Evolutionary conservation across 2,329 filamentous ascomycete species (phyloP).

Genomic region (Hymenotorrendiella dingleyae): DNA sequence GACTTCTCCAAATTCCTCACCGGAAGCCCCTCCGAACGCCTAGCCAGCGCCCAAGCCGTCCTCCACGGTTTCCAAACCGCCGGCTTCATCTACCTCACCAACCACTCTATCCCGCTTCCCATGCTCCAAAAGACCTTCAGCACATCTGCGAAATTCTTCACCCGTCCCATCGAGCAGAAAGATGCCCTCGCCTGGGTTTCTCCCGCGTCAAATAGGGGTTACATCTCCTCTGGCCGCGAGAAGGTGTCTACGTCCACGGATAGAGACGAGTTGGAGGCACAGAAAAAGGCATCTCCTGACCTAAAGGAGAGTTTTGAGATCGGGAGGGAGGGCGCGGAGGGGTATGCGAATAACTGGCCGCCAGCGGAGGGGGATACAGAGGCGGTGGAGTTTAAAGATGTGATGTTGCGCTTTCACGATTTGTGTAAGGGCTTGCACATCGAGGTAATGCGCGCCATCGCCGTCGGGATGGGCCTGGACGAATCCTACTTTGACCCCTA

Average conservation of each 20-base stretch:
- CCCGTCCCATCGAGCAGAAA: conserved; percentile 52
- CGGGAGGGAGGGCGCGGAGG: conserved; percentile 52
- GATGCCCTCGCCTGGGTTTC: conserved; percentile 64
- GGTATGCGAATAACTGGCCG: conserved; percentile 74
- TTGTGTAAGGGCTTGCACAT: conserved; percentile 68
- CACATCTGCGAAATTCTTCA: conserved; percentile 66
- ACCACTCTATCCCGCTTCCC: conserved; percentile 62
- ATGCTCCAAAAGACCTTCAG: conserved; percentile 58
- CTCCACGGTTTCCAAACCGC: conserved; percentile 76
- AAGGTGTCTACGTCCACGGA: conserved; percentile 20
- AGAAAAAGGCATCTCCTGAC: conserved; percentile 53
- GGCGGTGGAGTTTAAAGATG: conserved; percentile 55
- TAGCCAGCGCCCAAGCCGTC: conserved; percentile 63
- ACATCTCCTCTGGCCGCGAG: conserved; percentile 44
- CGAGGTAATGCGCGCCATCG: conserved; percentile 78
- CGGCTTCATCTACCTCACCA: conserved; percentile 84
- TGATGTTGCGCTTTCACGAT: conserved; percentile 71
- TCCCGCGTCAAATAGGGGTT: conserved; percentile 67
- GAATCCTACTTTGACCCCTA: conserved; percentile 71
- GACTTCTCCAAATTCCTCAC: conserved; percentile 70
- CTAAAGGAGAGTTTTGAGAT: conserved; percentile 63
- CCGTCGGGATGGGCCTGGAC: conserved; percentile 69
- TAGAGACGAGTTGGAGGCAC: conserved; percentile 35
- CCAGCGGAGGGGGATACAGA: conserved; percentile 43
- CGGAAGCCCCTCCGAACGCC: conserved; percentile 54